Conservation (phyloP, 495 filamentous ascomycete species). For the Sabuloglossum arenarium region DNA sequence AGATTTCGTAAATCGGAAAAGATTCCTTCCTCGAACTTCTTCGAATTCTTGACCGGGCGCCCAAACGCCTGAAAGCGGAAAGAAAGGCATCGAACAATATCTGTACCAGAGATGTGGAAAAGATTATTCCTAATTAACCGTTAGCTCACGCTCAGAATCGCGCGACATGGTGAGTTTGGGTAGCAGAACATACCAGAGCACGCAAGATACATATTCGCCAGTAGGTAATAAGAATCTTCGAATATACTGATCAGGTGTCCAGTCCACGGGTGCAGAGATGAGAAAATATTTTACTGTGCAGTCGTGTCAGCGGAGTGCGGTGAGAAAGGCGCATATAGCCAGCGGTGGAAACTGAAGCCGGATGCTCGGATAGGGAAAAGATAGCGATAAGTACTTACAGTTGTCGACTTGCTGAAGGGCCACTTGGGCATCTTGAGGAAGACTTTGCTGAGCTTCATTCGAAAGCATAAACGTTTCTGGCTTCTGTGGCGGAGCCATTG, state of each 20-base stretch:
- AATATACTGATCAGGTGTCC: constrained; percentile 92
- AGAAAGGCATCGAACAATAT: constrained; percentile 94
- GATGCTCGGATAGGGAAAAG: constrained; percentile 1
- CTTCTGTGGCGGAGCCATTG: constrained; percentile 58
- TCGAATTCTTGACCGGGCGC: constrained; percentile 95
- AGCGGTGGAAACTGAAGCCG: background rate
- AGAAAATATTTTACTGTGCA: constrained; percentile 99
- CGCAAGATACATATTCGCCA: constrained; percentile 96
- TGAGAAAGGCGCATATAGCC: background rate
- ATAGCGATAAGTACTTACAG: constrained; percentile 35
- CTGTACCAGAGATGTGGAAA: constrained; percentile 96
- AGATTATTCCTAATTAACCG: constrained; percentile 60
- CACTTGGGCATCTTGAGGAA: constrained; percentile 92
- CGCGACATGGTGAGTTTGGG: background rate
- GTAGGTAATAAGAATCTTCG: constrained; percentile 86
- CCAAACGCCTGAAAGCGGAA: constrained; percentile 98
- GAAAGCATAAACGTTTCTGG: constrained; percentile 98
- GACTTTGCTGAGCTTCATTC: constrained; percentile 82
- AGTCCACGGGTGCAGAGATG: constrained; percentile 94
- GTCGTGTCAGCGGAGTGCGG: constrained; percentile 23
- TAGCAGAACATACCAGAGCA: constrained; percentile 51
- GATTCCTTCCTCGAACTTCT: constrained; percentile 99
- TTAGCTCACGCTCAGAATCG: background rate
- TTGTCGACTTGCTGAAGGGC: constrained; percentile 97
- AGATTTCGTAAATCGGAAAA: constrained; percentile 97